phyloP scores from a whole-genome alignment of 2,329 filamentous ascomycete species.

The Nakataea oryzae region DNA sequence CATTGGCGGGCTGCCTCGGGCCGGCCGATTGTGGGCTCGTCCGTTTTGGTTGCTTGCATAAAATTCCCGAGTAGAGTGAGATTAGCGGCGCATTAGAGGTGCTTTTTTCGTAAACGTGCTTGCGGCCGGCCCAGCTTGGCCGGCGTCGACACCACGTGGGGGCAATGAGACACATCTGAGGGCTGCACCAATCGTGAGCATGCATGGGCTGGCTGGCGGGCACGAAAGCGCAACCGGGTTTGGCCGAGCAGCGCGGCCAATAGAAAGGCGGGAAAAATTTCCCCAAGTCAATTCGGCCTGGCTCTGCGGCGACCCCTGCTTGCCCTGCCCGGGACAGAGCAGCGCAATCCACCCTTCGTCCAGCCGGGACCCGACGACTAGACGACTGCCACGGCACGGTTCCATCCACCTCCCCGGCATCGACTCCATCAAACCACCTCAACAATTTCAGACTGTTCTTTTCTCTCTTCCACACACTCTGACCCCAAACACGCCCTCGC shows the following conservation, averaged over 20 bases:
- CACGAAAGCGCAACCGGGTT: background rate
- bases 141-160: too few relatives aligned
- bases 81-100: too few relatives aligned
- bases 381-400: background rate
- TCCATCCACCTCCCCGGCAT: background rate
- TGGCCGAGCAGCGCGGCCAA: background rate
- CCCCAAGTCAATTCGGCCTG: background rate
- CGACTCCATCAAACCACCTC: slow-evolving; percentile 4
- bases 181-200: background rate
- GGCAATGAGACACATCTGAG: background rate
- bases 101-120: background rate
- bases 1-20: too few relatives aligned
- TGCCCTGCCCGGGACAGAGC: background rate
- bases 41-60: too few relatives aligned
- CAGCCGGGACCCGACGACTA: background rate
- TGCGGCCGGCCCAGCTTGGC: background rate
- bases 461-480: slow-evolving; percentile 1
- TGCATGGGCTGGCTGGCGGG: background rate
- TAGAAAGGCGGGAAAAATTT: background rate
- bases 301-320: background rate
- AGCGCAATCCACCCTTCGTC: background rate
- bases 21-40: too few relatives aligned
- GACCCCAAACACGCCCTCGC: slow-evolving; percentile 5
- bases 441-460: slow-evolving; percentile 6
- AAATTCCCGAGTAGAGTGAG: too few relatives aligned